Conservation (phyloP, 352 stramenopile genomes). For the Peronosclerospora sorghi region DNA sequence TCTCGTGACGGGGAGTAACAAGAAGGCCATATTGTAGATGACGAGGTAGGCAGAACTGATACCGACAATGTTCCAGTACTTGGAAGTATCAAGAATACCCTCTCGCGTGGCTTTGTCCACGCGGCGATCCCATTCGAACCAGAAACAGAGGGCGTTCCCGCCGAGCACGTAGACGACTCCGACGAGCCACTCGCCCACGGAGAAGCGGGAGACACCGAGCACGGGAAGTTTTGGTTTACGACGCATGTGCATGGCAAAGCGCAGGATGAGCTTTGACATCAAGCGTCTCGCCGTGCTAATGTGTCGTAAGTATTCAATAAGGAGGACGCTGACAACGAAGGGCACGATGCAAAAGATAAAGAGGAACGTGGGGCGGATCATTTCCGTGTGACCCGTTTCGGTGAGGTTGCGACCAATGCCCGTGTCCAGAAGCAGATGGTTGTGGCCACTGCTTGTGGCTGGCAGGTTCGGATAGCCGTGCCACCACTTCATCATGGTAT, state of each 20-base stretch:
- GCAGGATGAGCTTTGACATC: slow-evolving; percentile 25
- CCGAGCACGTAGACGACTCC: slow-evolving; percentile 39
- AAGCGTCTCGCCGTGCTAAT: slow-evolving; percentile 29
- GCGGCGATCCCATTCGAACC: slow-evolving; percentile 41
- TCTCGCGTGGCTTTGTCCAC: slow-evolving; percentile 17
- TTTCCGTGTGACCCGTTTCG: slow-evolving; percentile 47
- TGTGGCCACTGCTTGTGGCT: slow-evolving; percentile 11
- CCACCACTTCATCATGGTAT: slow-evolving; percentile 49
- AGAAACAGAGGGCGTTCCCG: slow-evolving; percentile 53
- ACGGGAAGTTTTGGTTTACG: slow-evolving; percentile 35
- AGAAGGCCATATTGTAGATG: slow-evolving; percentile 72
- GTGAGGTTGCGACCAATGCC: slow-evolving; percentile 39
- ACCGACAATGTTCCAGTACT: slow-evolving; percentile 47
- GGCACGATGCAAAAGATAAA: slow-evolving; percentile 56
- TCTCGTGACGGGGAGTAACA: slow-evolving; percentile 44
- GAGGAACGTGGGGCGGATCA: slow-evolving; percentile 55
- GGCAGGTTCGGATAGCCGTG: slow-evolving; percentile 39
- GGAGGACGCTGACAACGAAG: slow-evolving; percentile 38
- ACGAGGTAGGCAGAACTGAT: slow-evolving; percentile 39
- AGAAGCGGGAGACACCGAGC: slow-evolving; percentile 33
- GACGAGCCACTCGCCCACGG: slow-evolving; percentile 45
- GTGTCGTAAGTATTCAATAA: slow-evolving; percentile 39
- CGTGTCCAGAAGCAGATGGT: slow-evolving; percentile 25
- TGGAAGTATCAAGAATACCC: slow-evolving; percentile 32
- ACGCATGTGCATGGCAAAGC: slow-evolving; percentile 33